Conservation (phyloP, 768 basidiomycete species). For the Tephrocybe sp. region DNA sequence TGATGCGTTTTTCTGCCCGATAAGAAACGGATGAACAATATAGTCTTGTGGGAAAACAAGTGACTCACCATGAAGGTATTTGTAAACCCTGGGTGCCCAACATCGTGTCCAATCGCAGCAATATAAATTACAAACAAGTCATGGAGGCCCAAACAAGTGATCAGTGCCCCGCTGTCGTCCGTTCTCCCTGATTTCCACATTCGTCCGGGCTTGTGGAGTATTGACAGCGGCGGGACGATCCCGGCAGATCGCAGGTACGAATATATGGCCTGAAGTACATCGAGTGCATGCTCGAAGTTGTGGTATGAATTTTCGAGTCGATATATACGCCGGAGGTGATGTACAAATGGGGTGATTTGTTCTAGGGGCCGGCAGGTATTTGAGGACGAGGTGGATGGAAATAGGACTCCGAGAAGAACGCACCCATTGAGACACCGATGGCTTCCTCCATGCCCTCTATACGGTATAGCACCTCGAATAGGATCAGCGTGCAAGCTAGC, state of each 20-base stretch:
- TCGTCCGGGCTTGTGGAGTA: slow-evolving; percentile 54
- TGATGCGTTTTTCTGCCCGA: slow-evolving; percentile 83
- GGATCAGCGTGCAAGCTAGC: slow-evolving; percentile 73
- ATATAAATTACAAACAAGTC: slow-evolving; percentile 87
- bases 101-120: slow-evolving; percentile 96
- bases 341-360: slow-evolving; percentile 75
- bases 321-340: slow-evolving; percentile 90
- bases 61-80: slow-evolving; percentile 88
- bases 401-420: slow-evolving; percentile 29
- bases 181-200: slow-evolving; percentile 37
- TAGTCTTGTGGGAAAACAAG: not conserved
- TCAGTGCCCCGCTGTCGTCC: slow-evolving; percentile 37
- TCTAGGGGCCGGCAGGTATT: slow-evolving; percentile 39
- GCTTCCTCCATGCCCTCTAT: slow-evolving; percentile 72
- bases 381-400: slow-evolving; percentile 17
- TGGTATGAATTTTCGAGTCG: slow-evolving; percentile 93
- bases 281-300: slow-evolving; percentile 96
- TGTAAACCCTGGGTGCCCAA: slow-evolving; percentile 93
- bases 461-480: slow-evolving; percentile 85
- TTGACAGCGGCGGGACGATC: slow-evolving; percentile 75
- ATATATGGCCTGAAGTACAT: slow-evolving; percentile 93
- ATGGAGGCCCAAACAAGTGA: slow-evolving; percentile 52
- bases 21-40: slow-evolving; percentile 3
- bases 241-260: slow-evolving; percentile 79
- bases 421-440: slow-evolving; percentile 58